Percentiles rank a stretch among this genome's conserved stretches.
Conservation (phyloP, 345 rosid genomes). For the Salix viminalis region DNA sequence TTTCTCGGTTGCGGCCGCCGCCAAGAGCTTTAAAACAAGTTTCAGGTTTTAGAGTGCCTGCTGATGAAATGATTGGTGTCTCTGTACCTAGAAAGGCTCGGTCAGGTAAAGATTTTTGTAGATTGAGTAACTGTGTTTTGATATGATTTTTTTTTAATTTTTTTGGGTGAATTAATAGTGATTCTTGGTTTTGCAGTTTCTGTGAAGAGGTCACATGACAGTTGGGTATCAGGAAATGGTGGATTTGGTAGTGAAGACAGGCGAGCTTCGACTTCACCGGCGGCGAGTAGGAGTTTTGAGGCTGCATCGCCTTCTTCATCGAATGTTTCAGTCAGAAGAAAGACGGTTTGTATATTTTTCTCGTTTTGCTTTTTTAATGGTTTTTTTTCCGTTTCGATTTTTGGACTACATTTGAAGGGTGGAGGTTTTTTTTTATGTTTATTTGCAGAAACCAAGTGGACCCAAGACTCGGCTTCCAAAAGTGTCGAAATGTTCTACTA, state of each 20-base stretch:
- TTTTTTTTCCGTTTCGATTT: not conserved
- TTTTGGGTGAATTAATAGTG: not conserved
- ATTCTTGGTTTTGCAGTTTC: slow-evolving; percentile 33
- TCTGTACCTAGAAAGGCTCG: slow-evolving; percentile 65
- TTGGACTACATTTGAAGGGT: slow-evolving; percentile 1
- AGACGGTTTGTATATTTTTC: slow-evolving; percentile 30
- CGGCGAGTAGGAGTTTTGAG: slow-evolving; percentile 36
- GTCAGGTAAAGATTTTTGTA: slow-evolving; percentile 33
- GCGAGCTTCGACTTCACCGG: slow-evolving; percentile 39
- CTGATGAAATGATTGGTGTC: slow-evolving; percentile 50
- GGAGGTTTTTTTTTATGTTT: not conserved
- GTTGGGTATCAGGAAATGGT: slow-evolving; percentile 42
- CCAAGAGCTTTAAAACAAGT: slow-evolving; percentile 6
- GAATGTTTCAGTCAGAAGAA: slow-evolving; percentile 41
- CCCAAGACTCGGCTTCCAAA: slow-evolving; percentile 37
- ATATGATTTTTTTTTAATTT: not conserved
- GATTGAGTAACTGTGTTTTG: not conserved
- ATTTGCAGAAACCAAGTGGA: slow-evolving; percentile 32
- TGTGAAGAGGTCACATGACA: slow-evolving; percentile 52
- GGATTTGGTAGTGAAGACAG: slow-evolving; percentile 28
- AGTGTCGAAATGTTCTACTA: slow-evolving; percentile 32
- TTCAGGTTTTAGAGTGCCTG: slow-evolving; percentile 16
- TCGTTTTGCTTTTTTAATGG: not conserved
- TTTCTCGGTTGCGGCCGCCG: not conserved
- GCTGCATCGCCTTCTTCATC: slow-evolving; percentile 43